Base-by-base conservation (phyloP, 1,284 basidiomycete genomes). In the Apiotrichum laibachii region DNA sequence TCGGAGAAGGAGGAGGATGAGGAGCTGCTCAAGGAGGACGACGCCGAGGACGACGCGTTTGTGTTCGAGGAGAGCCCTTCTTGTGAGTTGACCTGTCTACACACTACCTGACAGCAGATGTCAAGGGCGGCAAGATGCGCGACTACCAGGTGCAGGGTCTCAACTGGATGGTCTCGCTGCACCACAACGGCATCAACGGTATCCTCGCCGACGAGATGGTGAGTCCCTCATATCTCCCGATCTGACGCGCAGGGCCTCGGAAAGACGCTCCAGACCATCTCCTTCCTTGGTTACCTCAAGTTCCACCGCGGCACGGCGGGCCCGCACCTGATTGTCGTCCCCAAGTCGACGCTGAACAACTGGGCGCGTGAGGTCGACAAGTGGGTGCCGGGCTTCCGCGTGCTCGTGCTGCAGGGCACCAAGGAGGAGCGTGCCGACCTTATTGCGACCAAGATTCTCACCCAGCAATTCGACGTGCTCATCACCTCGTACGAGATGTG, bases 1-100 rank as follows among this genome's bases (percentile, higher is more conserved):
- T 94, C 91, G 0, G 95, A 99, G 77, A 97, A 97, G 79, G 95
- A 98, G 72, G 95, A 98, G 75, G 95, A 98, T 63, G 93, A 97
- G 68, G 94, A 98, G 77, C 72, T 98, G 71, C 79, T 98, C 53
- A 90, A 92, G 67, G 91, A 92, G 56, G 82, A 88, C 40, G 90
- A 87, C 26, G 89, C 86, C 11, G 86, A 89, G 63, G 89, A 88
- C 11, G 86, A 89, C 63, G 89, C 91, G 0, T 90, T 87, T 67
- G 90, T 95, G 1, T 97, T 96, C 62, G 92, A 95, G 70, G 88
- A 92, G 67, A 92, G 89, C 1, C 93, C 92, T 0, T 85, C 85
- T 67, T 96, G 92, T 95, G 65, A 70, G 87, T 80, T 10, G 18
- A 37, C 4, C 50, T 16, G n/a, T 15, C 18, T 7, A 1, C 5